phyloP scores from a whole-genome alignment of 805 yeast species.

The Soucietia sequanensis region DNA sequence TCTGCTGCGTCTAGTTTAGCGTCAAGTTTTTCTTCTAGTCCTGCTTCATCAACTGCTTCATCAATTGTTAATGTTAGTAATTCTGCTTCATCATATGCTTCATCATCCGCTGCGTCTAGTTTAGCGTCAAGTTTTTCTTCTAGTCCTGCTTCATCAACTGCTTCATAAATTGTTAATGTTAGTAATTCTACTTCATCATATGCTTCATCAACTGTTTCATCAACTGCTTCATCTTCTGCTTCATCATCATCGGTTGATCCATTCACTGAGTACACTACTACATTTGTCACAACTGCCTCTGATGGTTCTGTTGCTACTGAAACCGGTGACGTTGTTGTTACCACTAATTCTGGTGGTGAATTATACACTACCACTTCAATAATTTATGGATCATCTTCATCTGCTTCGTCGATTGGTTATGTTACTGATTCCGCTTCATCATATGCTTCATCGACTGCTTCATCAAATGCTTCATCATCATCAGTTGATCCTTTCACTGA shows the following conservation, averaged over 20 bases:
- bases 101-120: constrained; percentile 1
- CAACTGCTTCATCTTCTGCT: constrained; percentile 2
- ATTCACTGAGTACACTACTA: too few relatives aligned
- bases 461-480: too few relatives aligned
- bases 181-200: neutral
- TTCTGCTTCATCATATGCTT: neutral
- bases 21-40: constrained; percentile 2
- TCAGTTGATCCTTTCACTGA: too few relatives aligned
- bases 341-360: too few relatives aligned
- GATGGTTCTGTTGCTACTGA: too few relatives aligned
- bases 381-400: too few relatives aligned
- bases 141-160: constrained; percentile 2
- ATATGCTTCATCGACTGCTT: too few relatives aligned
- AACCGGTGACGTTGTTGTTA: too few relatives aligned
- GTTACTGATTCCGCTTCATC: constrained; percentile 1
- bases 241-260: constrained; percentile 2
- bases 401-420: constrained; percentile 1
- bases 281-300: too few relatives aligned
- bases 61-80: constrained; percentile 1
- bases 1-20: constrained; percentile 5
- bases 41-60: constrained; percentile 2
- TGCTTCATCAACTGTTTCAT: constrained; percentile 4
- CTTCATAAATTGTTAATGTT: constrained; percentile 2
- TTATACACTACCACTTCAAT: too few relatives aligned
- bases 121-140: constrained; percentile 1